Evolutionary conservation across 257 asterid genomes (phyloP), one percentile per base, ranked within the genome.

Genomic region (Linaria vulgaris): DNA sequence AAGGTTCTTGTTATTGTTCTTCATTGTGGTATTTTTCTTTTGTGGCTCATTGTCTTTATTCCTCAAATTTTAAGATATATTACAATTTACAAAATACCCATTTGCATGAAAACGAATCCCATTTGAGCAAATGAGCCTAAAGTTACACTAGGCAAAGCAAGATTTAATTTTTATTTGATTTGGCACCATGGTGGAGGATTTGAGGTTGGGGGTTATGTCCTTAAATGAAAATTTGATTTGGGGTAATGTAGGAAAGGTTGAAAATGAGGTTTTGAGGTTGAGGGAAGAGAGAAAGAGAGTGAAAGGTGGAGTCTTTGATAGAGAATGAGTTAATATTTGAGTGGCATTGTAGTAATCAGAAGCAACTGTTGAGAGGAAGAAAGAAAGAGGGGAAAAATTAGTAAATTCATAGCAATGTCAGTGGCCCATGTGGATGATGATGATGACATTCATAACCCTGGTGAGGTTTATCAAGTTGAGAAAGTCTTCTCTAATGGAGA

Each of bases 351-450:
- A 79, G 72, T 81, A 86, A 80, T 75, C 96, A 8, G 80, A 83
- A 65, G 85, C 82, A 24, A 66, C 78, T 24, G 3, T 27, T 34
- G 41, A 34, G 87, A 82, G 12, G 80, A 76, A 79, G 79, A 68
- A 76, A 79, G 79, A 68, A 73, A 78, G 79, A 53, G 51, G 75
- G 24, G 80, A 82, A 64, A 82, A 61, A 64, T 80, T 79, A 52
- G 76, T 82, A 30, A 27, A 83, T 55, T 72, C n/a, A n/a, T n/a
- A n/a, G n/a, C 85, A 72, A 91, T 88, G 98, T 85, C 98, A 46
- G 96, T 88, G 51, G 95, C 96, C 68, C 95, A 86, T 68, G 98
- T 91, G 55, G 96, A 88, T 30, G 96, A 88, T 39, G 83, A 83
- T 25, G 95, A 83, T 31, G 95, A 82, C 22, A 56, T 58, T 30